A percentile compares a stretch with the other conserved stretches of the same genome.
These are phyloP conservation scores for Rhytidhysteron rufulum DNA, from an alignment of 2,329 filamentous ascomycete species.

Conservation along the genomic window DNA sequence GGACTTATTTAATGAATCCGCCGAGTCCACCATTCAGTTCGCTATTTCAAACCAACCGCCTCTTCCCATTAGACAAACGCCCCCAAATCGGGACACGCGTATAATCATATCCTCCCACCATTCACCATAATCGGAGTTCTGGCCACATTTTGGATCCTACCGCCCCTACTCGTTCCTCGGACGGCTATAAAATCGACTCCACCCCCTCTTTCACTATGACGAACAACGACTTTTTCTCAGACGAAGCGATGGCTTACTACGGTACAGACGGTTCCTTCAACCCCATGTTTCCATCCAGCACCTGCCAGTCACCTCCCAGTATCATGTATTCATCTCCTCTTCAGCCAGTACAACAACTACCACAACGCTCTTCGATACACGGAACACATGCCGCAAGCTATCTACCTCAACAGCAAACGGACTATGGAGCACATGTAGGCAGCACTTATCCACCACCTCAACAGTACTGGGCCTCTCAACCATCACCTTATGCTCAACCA, in stretches of 20 bases:
- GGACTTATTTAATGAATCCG: slow-evolving; percentile 27
- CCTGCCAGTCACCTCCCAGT: slow-evolving; percentile 34
- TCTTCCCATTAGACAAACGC: slow-evolving; percentile 25
- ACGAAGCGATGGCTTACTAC: slow-evolving; percentile 35
- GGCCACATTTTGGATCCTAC: not conserved
- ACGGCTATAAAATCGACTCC: not conserved
- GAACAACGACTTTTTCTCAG: slow-evolving; percentile 32
- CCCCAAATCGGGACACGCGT: slow-evolving; percentile 7
- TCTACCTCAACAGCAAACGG: slow-evolving; percentile 22
- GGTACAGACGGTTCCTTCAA: too few species aligned
- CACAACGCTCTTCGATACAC: slow-evolving; percentile 19
- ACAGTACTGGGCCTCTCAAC: slow-evolving; percentile 26
- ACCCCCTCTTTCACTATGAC: slow-evolving; percentile 15
- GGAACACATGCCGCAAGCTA: slow-evolving; percentile 21
- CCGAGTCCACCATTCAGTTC: slow-evolving; percentile 22
- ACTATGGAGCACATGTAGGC: slow-evolving; percentile 25
- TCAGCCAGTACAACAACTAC: slow-evolving; percentile 28
- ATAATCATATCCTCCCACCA: not conserved
- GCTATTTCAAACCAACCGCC: slow-evolving; percentile 24
- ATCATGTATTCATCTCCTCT: slow-evolving; percentile 36
- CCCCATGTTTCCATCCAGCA: slow-evolving; percentile 33
- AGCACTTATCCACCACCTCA: slow-evolving; percentile 33
- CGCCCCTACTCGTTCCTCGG: not conserved
- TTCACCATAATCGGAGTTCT: not conserved
- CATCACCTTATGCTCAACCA: slow-evolving; percentile 26